Conservation (phyloP, 805 yeast species). For the Zygosaccharomyces rouxii region DNA sequence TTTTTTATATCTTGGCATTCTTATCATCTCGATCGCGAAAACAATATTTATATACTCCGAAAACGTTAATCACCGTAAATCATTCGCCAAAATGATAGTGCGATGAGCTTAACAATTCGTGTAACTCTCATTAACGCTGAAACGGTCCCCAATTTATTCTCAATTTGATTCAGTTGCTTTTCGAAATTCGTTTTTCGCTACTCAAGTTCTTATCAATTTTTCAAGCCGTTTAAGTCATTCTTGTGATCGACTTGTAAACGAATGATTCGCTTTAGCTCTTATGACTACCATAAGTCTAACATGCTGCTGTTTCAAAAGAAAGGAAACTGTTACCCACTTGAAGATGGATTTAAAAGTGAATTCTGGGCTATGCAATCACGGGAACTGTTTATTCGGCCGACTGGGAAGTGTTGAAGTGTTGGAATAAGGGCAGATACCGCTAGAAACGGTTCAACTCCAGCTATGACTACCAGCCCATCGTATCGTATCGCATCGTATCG, state of each 20-base stretch:
- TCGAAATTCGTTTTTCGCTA: too few relatives aligned
- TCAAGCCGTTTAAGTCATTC: neutral
- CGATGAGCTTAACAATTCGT: neutral
- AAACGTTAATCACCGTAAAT: neutral
- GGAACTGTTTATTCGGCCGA: neutral
- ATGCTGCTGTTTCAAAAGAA: neutral
- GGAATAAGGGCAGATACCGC: neutral
- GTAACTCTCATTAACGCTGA: neutral
- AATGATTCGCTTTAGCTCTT: neutral
- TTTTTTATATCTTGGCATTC: conserved; percentile 3
- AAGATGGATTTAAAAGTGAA: neutral
- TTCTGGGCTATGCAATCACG: neutral
- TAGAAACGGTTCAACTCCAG: neutral
- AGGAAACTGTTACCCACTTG: neutral
- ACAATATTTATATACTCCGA: neutral
- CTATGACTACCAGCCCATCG: neutral
- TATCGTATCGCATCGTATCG: neutral
- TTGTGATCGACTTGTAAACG: neutral
- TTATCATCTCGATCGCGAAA: conserved; percentile 1
- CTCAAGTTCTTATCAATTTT: neutral
- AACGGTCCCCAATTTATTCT: neutral
- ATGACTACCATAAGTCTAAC: neutral
- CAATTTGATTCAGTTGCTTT: neutral
- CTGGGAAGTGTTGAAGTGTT: neutral
- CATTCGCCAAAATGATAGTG: neutral